Evolutionary conservation across 2,329 filamentous ascomycete genomes (phyloP).

Genomic region (Aspergillus hortae): DNA sequence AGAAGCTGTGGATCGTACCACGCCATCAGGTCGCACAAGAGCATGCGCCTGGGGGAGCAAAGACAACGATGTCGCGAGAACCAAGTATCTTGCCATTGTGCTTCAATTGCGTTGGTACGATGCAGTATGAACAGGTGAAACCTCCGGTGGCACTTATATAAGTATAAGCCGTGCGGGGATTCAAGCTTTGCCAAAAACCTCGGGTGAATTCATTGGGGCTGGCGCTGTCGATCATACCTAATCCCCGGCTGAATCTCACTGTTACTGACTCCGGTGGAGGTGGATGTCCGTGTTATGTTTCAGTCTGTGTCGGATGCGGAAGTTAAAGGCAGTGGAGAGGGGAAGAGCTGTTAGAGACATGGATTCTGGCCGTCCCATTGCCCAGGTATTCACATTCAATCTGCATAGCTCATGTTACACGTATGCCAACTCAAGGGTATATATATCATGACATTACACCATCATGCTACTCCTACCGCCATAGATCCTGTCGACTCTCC

Average conservation of each 20-base stretch:
- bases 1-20: slow-evolving; percentile 17
- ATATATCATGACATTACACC: slow-evolving; percentile 7
- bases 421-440: slow-evolving; percentile 4
- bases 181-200: too few species aligned
- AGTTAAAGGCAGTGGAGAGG: neutral
- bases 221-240: neutral
- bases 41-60: slow-evolving; percentile 13
- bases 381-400: neutral
- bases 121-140: too few species aligned
- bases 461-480: slow-evolving; percentile 26
- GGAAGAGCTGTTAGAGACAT: neutral
- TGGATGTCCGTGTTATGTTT: neutral
- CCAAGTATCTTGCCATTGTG: neutral
- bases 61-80: neutral
- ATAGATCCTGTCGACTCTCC: slow-evolving; percentile 36
- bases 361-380: neutral
- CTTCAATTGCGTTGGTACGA: neutral
- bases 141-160: too few species aligned
- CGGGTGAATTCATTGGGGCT: too few species aligned
- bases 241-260: neutral
- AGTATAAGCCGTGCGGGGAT: too few species aligned
- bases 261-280: neutral
- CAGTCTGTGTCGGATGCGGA: neutral
- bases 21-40: slow-evolving; percentile 23
- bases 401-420: neutral